Conservation (phyloP, 2,329 filamentous ascomycete species). For the Dactylellina leptospora region DNA sequence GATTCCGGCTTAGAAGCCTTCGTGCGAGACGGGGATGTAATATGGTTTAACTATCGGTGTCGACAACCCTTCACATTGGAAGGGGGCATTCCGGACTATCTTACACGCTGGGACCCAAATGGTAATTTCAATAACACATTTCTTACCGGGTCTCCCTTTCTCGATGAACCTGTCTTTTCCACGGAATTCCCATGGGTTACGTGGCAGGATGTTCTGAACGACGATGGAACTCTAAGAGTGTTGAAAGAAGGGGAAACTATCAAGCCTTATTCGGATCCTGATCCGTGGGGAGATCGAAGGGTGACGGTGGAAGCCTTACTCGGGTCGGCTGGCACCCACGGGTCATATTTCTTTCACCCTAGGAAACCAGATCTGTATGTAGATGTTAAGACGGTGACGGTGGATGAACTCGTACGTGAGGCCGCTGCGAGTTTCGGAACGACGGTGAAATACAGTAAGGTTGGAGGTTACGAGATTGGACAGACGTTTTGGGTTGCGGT, state of each 20-base stretch:
- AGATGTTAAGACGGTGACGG: background rate
- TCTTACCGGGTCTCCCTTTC: background rate
- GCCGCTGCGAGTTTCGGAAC: no score
- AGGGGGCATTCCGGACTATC: background rate
- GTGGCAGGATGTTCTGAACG: background rate
- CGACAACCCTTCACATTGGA: background rate
- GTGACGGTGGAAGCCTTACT: background rate
- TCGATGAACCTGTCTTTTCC: background rate
- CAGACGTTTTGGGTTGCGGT: no score
- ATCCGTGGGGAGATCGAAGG: background rate
- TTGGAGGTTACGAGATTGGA: no score
- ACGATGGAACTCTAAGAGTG: background rate
- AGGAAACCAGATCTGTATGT: background rate
- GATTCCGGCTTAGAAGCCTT: background rate
- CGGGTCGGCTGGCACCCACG: background rate
- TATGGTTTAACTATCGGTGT: background rate
- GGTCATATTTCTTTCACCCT: background rate
- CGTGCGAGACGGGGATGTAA: background rate
- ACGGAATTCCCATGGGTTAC: background rate
- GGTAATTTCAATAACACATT: background rate
- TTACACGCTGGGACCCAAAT: background rate
- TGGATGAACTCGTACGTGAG: background rate
- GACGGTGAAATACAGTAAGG: background rate
- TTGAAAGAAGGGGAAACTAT: background rate
- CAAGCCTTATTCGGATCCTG: background rate